Evolutionary conservation across 2,329 filamentous ascomycete species (phyloP).

Genomic region (Ophiostoma perfectum): DNA sequence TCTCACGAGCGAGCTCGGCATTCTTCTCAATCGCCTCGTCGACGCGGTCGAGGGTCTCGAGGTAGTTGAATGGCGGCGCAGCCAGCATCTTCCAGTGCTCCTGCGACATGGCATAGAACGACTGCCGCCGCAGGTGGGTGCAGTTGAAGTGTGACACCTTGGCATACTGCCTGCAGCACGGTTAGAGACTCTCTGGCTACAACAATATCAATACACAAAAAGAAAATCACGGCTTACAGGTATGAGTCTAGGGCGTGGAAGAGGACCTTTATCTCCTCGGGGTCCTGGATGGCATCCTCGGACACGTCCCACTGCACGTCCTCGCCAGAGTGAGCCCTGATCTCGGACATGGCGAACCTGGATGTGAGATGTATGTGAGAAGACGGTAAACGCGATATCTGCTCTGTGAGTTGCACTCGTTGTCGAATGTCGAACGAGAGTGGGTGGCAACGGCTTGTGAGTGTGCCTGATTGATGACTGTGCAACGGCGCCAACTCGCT

Average conservation of each 20-base stretch:
- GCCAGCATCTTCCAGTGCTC: constrained; percentile 79
- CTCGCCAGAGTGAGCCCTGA: constrained; percentile 10
- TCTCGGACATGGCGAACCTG: neutral
- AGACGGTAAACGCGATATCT: too few species aligned
- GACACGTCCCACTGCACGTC: constrained; percentile 21
- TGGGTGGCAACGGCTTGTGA: too few species aligned
- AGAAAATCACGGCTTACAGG: constrained; percentile 53
- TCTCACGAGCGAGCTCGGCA: constrained; percentile 72
- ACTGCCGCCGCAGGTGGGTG: constrained; percentile 82
- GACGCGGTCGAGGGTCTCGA: constrained; percentile 69
- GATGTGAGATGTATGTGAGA: neutral
- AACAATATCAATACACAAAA: too few species aligned
- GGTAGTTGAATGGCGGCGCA: constrained; percentile 72
- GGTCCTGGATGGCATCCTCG: constrained; percentile 44
- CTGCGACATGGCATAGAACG: constrained; percentile 85
- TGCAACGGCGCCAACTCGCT: constrained; percentile 1
- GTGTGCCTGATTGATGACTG: neutral
- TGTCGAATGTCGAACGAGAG: neutral
- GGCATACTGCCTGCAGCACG: constrained; percentile 65
- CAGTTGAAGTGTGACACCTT: constrained; percentile 81
- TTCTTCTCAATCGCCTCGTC: constrained; percentile 89
- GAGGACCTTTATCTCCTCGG: constrained; percentile 74
- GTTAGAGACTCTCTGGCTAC: constrained; percentile 1
- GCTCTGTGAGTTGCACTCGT: neutral
- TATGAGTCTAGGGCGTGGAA: constrained; percentile 84